Evolutionary conservation across 1,139 yeast species (phyloP), one percentile per base, ranked within the genome.

Genomic region (Dujonia santamariae): DNA sequence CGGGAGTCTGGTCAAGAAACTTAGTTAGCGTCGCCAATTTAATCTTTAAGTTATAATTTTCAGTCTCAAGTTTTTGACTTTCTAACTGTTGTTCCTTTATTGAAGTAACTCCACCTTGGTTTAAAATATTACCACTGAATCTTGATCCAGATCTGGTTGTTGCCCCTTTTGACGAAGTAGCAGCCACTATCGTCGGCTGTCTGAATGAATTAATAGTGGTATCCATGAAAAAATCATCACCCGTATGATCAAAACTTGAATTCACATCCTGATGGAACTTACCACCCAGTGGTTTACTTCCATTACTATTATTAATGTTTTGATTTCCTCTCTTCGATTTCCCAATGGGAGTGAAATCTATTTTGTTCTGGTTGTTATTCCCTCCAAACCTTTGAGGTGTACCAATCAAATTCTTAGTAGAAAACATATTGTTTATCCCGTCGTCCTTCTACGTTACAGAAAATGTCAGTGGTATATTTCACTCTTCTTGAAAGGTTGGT

Each of bases 41-140:
- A 28, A 82, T 67, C 48, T 77, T 75, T 45, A 84, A 62, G 43
- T 78, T 74, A 48, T 79, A 74, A 44, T 81, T 83, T 37, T 83
- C 88, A 19, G 72, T 67, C 41, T 75, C 70, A 31, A 81, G 59
- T 33, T 62, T 61, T 30, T 74, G 65, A 26, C 75, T 59, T 30
- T 68, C 63, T 31, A 69, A 67, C 43, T 75, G 78, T 46, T 79
- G 85, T 41, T 70, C 78, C 41, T 67, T 75, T 11, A 81, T 59
- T 2, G 68, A 58, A 16, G 57, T 53, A 22, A 44, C 36, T 2
- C 70, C 68, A 5, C 27, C 15, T 30, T 55, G 53, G 34, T 46
- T 49, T 15, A 62, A 45, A 33, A 51, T 41, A 28, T 43, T 44
- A n/a, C 19, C 22, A 12, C 16, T 44, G n/a, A 16, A 16, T 6